Percentiles rank a stretch among this genome's conserved stretches.
Evolutionary conservation across 306 rosid species (phyloP).

Genomic region (Gastrolobium villosum): DNA sequence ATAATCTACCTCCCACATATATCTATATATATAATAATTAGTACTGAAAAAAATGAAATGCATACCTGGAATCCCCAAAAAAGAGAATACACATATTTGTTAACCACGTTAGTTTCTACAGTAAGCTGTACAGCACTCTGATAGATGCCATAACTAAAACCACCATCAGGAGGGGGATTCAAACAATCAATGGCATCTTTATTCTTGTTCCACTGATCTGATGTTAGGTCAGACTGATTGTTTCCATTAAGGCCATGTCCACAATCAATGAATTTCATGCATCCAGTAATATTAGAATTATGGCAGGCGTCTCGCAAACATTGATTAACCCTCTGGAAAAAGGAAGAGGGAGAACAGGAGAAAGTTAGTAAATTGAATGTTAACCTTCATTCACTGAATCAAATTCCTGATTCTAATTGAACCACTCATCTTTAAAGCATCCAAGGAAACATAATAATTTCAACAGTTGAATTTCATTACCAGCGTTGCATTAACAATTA

Average conservation of each 20-base stretch:
- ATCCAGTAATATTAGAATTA: neutral
- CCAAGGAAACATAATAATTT: conserved; percentile 4
- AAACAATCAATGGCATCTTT: conserved; percentile 57
- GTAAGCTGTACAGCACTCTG: conserved; percentile 38
- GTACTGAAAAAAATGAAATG: neutral
- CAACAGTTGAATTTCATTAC: conserved; percentile 12
- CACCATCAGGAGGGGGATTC: conserved; percentile 1
- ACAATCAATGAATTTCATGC: conserved; percentile 72
- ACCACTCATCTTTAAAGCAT: conserved; percentile 36
- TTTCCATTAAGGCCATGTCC: conserved; percentile 50
- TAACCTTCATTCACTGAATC: neutral
- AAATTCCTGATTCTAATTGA: neutral
- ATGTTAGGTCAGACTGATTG: neutral
- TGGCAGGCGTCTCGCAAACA: conserved; percentile 73
- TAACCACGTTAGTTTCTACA: conserved; percentile 27
- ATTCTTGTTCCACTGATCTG: conserved; percentile 47
- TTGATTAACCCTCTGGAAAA: conserved; percentile 78
- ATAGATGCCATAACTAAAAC: conserved; percentile 50
- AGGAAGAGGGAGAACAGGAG: conserved; percentile 36
- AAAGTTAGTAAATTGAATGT: conserved; percentile 34
- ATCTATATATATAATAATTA: neutral
- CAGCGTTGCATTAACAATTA: neutral
- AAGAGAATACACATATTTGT: conserved; percentile 48
- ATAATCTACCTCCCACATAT: too few relatives aligned
- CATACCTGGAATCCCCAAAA: conserved; percentile 57